Evolutionary conservation across 139 green algal genomes (phyloP).

Genomic region (Chlorella ohadii): DNA sequence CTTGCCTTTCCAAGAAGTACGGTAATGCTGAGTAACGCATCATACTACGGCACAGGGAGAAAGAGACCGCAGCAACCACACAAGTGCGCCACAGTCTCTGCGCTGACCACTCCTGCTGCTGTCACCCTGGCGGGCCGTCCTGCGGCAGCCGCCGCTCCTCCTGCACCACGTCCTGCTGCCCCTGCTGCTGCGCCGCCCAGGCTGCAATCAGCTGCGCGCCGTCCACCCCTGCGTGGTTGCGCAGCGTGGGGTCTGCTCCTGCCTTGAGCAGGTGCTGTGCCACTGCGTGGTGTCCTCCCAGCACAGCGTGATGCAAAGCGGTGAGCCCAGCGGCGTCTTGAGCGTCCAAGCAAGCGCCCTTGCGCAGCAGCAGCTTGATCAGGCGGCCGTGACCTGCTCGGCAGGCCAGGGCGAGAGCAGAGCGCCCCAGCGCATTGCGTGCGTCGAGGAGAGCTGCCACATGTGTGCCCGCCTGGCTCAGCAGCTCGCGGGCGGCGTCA

Average conservation of each 20-base stretch:
- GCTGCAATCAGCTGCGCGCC: not conserved
- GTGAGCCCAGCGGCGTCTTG: constrained; percentile 34
- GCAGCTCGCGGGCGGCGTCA: constrained; percentile 14
- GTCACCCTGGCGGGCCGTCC: too few relatives aligned
- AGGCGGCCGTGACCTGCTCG: constrained; percentile 26
- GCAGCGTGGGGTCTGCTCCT: not conserved
- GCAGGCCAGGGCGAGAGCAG: constrained; percentile 46
- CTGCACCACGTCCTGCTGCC: too few relatives aligned
- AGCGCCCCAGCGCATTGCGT: constrained; percentile 29
- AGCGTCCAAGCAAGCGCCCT: constrained; percentile 31
- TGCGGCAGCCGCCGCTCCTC: too few relatives aligned
- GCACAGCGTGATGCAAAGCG: constrained; percentile 24
- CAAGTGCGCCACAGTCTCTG: too few relatives aligned
- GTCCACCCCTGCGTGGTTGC: not conserved
- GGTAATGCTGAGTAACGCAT: too few relatives aligned
- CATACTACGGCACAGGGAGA: too few relatives aligned
- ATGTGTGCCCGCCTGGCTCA: not conserved
- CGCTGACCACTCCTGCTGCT: too few relatives aligned
- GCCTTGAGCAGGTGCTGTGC: constrained; percentile 10
- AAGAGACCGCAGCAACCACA: too few relatives aligned
- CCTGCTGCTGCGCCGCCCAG: not conserved
- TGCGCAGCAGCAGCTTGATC: constrained; percentile 41
- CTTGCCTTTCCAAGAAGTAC: too few relatives aligned
- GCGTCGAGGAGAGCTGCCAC: constrained; percentile 15
- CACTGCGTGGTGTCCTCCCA: not conserved